Conservation (phyloP, 306 rosid genomes). For the Glycine latifolia region DNA sequence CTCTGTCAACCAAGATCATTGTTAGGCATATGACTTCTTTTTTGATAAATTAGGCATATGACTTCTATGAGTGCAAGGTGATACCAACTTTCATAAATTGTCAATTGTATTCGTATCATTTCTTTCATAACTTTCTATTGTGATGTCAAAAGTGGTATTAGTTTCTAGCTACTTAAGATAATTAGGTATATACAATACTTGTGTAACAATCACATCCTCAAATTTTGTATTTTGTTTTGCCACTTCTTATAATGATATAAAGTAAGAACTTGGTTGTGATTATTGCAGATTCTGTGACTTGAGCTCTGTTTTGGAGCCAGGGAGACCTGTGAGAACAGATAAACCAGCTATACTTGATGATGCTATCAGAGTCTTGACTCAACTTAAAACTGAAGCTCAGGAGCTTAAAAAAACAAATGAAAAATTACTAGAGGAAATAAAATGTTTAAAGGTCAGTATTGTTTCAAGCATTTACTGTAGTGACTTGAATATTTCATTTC, state of each 20-base stretch:
- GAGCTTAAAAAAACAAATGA: constrained; percentile 80
- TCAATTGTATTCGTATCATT: neutral
- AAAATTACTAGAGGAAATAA: constrained; percentile 78
- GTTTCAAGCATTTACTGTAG: constrained; percentile 27
- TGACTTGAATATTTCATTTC: neutral
- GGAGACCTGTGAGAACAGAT: constrained; percentile 74
- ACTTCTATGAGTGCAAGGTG: neutral
- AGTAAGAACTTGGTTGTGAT: constrained; percentile 31
- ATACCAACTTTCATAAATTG: constrained; percentile 1
- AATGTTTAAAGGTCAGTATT: constrained; percentile 72
- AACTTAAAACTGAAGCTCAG: constrained; percentile 76
- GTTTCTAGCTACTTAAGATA: constrained; percentile 5
- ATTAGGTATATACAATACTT: neutral
- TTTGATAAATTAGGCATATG: constrained; percentile 11
- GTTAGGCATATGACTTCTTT: constrained; percentile 12
- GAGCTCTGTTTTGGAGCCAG: constrained; percentile 85
- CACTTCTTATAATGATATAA: constrained; percentile 28
- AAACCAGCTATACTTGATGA: constrained; percentile 86
- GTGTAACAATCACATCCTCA: neutral
- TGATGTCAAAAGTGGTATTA: neutral
- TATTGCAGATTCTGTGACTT: constrained; percentile 75
- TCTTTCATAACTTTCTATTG: constrained; percentile 10
- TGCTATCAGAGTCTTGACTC: constrained; percentile 80
- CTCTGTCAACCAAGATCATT: constrained; percentile 2
- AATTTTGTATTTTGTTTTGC: constrained; percentile 39